Base-by-base conservation (phyloP, 2,329 filamentous ascomycete species). In the Phialophora chinensis region DNA sequence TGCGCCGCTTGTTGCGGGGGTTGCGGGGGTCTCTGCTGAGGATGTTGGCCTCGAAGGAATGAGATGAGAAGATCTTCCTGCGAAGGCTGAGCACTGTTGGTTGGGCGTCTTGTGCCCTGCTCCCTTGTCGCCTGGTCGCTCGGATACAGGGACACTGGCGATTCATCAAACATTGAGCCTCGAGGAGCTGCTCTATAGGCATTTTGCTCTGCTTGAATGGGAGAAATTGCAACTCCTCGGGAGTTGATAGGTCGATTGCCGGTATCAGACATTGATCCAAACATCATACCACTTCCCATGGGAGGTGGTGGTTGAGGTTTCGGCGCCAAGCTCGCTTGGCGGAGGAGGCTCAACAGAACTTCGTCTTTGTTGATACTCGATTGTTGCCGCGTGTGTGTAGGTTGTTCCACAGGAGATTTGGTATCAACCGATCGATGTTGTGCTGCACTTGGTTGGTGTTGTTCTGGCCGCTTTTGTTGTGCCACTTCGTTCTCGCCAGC, bases 111-210 rank as follows among this genome's bases (percentile, higher is more conserved):
- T 38, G 73, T 33, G 77, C 77, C 12, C 75, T 77, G 67, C 68
- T 73, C 38, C 66, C 69, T 66, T 60, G 58, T 54, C 31, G 52
- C 50, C 53, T 25, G 62, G 69, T 58, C 72, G 33, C 55, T 81
- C 76, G 25, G 77, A 74, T 71, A 80, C 73, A 65, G 77, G 76
- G 75, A 80, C 77, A 65, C 78, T 77, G 56, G 80, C 75, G 70
- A 80, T 78, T 82, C 80, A 62, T 82, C 79, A 50, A 81, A 72
- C 66, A 80, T 71, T 14, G 66, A 68, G 11, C 66, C 68, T 49
- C 66, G 56, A 29, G 57, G 58, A 11, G 68, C 69, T 55, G 63
- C 56, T 67, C 66, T 66, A 8, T 54, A 44, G 35, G 57, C 65
- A 38, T 69, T 63, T 59, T 60, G 64, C 17, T 57, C 61, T 8